Evolutionary conservation across 208 protist species (phyloP).

Genomic region (Trypanosoma vivax): DNA sequence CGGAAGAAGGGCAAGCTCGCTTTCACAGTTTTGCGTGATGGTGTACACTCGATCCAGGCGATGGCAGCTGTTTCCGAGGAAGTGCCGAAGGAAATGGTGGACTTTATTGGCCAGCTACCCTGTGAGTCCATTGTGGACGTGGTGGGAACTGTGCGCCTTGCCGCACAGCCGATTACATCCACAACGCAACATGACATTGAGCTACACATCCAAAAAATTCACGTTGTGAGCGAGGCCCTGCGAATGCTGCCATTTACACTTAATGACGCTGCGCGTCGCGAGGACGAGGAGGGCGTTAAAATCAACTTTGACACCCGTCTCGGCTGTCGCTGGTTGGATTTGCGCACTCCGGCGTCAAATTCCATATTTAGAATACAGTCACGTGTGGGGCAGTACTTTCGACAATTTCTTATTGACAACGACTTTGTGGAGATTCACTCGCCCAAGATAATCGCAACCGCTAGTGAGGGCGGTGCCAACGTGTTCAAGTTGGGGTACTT

Average conservation of each 20-base stretch:
- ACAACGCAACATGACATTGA: constrained; percentile 77
- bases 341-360: constrained; percentile 94
- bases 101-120: constrained; percentile 86
- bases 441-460: constrained; percentile 98
- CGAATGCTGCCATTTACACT: constrained; percentile 89
- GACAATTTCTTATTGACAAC: constrained; percentile 90
- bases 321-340: constrained; percentile 96
- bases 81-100: constrained; percentile 85
- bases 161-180: constrained; percentile 70
- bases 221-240: constrained; percentile 79
- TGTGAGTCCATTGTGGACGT: constrained; percentile 89
- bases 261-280: constrained; percentile 81
- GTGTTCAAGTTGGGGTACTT: constrained; percentile 95
- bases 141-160: constrained; percentile 45
- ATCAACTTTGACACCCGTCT: constrained; percentile 94
- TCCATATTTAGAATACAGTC: constrained; percentile 97
- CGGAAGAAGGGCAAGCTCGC: constrained; percentile 90
- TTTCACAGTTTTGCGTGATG: constrained; percentile 87
- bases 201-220: constrained; percentile 71
- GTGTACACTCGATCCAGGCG: constrained; percentile 71
- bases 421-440: constrained; percentile 99
- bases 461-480: constrained; percentile 94
- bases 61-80: constrained; percentile 68
- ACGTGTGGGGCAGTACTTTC: constrained; percentile 92
- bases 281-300: constrained; percentile 66